Evolutionary conservation across 2,329 filamentous ascomycete species (phyloP).

Genomic region (Pestalotiopsis sp.): DNA sequence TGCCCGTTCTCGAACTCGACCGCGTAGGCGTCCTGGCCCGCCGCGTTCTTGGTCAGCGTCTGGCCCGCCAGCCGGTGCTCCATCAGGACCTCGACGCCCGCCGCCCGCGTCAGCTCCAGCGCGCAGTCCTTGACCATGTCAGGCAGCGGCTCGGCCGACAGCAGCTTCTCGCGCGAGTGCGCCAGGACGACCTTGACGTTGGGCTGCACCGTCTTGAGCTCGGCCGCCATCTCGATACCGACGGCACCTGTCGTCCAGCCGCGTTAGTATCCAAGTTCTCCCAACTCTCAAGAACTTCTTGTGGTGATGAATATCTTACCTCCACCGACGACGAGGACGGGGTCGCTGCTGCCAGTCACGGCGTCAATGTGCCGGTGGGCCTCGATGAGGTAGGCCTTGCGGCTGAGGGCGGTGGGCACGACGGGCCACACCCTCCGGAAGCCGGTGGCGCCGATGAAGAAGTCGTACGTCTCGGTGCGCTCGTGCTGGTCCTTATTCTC

Average conservation of each 20-base stretch:
- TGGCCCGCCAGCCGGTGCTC: constrained; percentile 57
- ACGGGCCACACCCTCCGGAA: constrained; percentile 72
- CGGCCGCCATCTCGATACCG: constrained; percentile 80
- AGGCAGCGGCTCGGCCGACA: constrained; percentile 74
- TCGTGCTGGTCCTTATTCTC: constrained; percentile 47
- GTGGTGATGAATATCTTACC: no score
- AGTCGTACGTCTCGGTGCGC: constrained; percentile 66
- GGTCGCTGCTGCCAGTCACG: constrained; percentile 53
- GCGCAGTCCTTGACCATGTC: constrained; percentile 68
- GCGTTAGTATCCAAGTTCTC: background rate
- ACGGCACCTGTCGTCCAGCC: constrained; percentile 60
- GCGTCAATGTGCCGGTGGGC: constrained; percentile 60
- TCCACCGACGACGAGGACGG: constrained; percentile 75
- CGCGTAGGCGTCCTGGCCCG: constrained; percentile 44
- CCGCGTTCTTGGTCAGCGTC: constrained; percentile 45
- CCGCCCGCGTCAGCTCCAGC: constrained; percentile 59
- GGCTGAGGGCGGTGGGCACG: constrained; percentile 67
- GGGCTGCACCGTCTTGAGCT: constrained; percentile 71
- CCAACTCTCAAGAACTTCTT: no score
- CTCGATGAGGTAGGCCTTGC: constrained; percentile 66
- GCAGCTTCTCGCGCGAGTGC: constrained; percentile 70
- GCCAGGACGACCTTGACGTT: constrained; percentile 70
- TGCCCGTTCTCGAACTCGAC: constrained; percentile 64
- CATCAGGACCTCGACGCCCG: constrained; percentile 68
- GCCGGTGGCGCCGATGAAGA: constrained; percentile 73